A percentile compares a stretch with the other conserved stretches of the same genome.
Evolutionary conservation across 1,139 yeast genomes (phyloP).

Genomic region (Saccharomycopsis phalli): DNA sequence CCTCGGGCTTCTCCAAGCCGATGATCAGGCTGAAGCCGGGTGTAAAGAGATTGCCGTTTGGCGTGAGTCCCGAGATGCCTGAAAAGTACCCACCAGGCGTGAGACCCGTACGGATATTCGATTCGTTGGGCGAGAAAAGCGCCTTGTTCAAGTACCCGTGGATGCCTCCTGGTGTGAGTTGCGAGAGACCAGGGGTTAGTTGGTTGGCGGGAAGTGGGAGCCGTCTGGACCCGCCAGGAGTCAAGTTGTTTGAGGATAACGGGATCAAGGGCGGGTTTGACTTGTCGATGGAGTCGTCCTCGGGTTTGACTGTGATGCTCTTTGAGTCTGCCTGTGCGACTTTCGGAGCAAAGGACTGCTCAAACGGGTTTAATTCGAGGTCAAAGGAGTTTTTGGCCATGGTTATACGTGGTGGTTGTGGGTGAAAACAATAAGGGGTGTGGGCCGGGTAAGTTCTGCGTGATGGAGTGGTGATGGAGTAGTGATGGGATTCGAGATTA

Average conservation of each 20-base stretch:
- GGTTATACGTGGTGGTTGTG: too few species aligned
- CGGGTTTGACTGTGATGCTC: background rate
- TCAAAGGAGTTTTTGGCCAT: constrained; percentile 37
- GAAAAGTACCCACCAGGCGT: constrained; percentile 38
- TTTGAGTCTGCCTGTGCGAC: background rate
- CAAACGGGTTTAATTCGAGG: constrained; percentile 61
- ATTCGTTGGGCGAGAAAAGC: constrained; percentile 65
- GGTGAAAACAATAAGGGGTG: too few species aligned
- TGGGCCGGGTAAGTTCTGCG: too few species aligned
- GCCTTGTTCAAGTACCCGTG: constrained; percentile 35
- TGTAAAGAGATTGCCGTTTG: constrained; percentile 26
- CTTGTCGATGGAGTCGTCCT: constrained; percentile 15
- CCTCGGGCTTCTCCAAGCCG: constrained; percentile 5
- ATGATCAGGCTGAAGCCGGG: constrained; percentile 36
- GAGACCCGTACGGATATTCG: constrained; percentile 54
- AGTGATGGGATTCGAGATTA: too few species aligned
- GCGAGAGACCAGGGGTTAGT: constrained; percentile 29
- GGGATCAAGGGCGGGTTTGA: constrained; percentile 20
- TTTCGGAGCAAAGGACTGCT: constrained; percentile 14
- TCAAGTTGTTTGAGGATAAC: constrained; percentile 43
- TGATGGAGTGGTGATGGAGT: too few species aligned
- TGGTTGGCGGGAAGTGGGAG: constrained; percentile 46
- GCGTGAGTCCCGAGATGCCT: constrained; percentile 6
- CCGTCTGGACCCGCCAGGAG: constrained; percentile 52
- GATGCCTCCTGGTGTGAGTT: constrained; percentile 26